Evolutionary conservation across 202 grass and related monocot species (phyloP), one percentile per base, ranked within the genome.

Genomic region (Zizania palustris): DNA sequence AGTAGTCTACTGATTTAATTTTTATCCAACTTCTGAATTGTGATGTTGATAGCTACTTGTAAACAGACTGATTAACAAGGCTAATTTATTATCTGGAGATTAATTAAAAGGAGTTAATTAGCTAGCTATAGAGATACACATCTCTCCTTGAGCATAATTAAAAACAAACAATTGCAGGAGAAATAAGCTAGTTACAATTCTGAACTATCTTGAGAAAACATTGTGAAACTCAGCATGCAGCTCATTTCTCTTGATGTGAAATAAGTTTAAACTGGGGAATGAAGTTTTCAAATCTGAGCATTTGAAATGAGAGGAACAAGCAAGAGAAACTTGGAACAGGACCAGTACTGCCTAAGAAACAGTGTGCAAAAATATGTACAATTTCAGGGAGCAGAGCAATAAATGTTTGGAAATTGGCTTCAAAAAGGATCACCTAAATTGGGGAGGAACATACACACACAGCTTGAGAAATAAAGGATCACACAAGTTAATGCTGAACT

Each of bases 401-500:
- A 53, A 80, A 74, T 74, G 72, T 22, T 2, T 3, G 9, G 20
- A 58, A 60, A 85, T 42, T 8, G 77, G 20, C 34, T 74, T 16
- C 58, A 11, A 11, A 60, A 71, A 60, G 50, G 50, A 35, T 60
- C n/a, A 39, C 53, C 55, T 22, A 67, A 22, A 67, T 63, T n/a
- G 50, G 43, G 65, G 44, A 61, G 44, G 43, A 18, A 45, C 42
- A 28, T 28, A 45, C 42, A 40, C 61, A 45, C 42, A 40, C 61
- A 67, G 76, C 70, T 80, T 14, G 76, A 85, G 70, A 75, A 85
- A 80, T 85, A 63, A 85, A 75, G 68, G 69, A 71, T 71, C 28
- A 14, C 20, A 67, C 60, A 77, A 75, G 60, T 79, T 79, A 77
- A 73, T 68, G 75, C 63, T 44, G 20, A 18, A 21, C 63, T 19